Conservation (phyloP, 2,329 filamentous ascomycete species). For the Atkinsonella texensis region DNA sequence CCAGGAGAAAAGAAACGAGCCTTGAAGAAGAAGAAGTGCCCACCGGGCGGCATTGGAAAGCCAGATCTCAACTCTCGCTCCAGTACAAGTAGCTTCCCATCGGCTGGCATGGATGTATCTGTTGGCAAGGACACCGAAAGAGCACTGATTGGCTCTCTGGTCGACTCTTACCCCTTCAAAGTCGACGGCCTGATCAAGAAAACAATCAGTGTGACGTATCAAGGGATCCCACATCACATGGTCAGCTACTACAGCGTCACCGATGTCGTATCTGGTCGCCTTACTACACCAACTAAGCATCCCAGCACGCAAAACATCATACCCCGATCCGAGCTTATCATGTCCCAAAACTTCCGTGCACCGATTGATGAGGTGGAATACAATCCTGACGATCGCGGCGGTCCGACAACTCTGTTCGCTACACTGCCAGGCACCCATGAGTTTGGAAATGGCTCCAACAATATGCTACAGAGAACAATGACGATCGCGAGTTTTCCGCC, state of each 20-base stretch:
- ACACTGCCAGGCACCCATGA: slow-evolving; percentile 8
- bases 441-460: slow-evolving; percentile 5
- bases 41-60: slow-evolving; percentile 25
- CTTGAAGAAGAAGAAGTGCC: slow-evolving; percentile 52
- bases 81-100: slow-evolving; percentile 6
- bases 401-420: slow-evolving; percentile 4
- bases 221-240: slow-evolving; percentile 68
- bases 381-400: slow-evolving; percentile 4
- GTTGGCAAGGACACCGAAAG: slow-evolving; percentile 22
- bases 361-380: slow-evolving; percentile 49
- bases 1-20: slow-evolving; percentile 79
- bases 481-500: slow-evolving; percentile 13
- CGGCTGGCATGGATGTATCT: slow-evolving; percentile 1
- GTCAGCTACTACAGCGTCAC: slow-evolving; percentile 81
- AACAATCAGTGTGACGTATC: slow-evolving; percentile 70
- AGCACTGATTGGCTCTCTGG: slow-evolving; percentile 61
- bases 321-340: slow-evolving; percentile 46
- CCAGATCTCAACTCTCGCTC: slow-evolving; percentile 15
- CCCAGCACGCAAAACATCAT: slow-evolving; percentile 24
- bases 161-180: slow-evolving; percentile 88
- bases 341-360: slow-evolving; percentile 53
- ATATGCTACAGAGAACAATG: slow-evolving; percentile 15
- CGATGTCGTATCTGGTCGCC: slow-evolving; percentile 54
- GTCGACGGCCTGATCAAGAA: slow-evolving; percentile 77
- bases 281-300: slow-evolving; percentile 47